Evolutionary conservation across 768 basidiomycete genomes (phyloP).

Genomic region (Podaxis sp.): DNA sequence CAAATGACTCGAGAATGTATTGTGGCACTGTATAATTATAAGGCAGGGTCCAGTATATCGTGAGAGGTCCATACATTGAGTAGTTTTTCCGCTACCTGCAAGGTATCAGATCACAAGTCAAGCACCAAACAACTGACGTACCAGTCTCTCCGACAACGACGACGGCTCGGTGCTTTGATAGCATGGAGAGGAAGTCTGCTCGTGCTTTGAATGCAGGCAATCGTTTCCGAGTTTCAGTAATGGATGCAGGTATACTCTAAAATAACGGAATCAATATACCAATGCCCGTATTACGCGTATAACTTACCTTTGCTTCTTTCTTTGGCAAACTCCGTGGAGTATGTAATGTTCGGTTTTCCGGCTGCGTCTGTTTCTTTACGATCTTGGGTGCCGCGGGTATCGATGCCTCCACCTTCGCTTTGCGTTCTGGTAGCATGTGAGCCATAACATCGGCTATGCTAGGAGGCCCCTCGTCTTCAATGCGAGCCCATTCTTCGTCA

Average conservation of each 20-base stretch:
- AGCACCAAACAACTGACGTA: slow-evolving; percentile 26
- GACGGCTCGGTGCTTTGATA: slow-evolving; percentile 64
- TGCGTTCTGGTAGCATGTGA: slow-evolving; percentile 47
- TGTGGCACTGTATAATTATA: slow-evolving; percentile 65
- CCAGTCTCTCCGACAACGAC: slow-evolving; percentile 92
- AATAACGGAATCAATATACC: neutral
- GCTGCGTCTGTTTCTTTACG: neutral
- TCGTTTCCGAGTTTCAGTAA: slow-evolving; percentile 54
- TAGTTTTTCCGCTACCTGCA: slow-evolving; percentile 87
- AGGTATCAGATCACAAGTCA: neutral
- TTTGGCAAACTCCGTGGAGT: neutral
- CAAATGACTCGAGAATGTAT: slow-evolving; percentile 85
- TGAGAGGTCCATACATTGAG: slow-evolving; percentile 54
- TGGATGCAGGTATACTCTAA: slow-evolving; percentile 27
- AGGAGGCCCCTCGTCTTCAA: slow-evolving; percentile 74
- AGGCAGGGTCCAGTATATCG: neutral
- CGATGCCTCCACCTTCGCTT: neutral
- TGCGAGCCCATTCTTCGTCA: slow-evolving; percentile 65
- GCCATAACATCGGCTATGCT: slow-evolving; percentile 67
- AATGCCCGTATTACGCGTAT: neutral
- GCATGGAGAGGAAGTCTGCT: slow-evolving; percentile 56
- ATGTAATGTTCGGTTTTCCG: neutral
- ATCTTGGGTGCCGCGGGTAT: neutral
- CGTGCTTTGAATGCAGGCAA: slow-evolving; percentile 78
- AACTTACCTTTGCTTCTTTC: neutral